Evolutionary conservation across 108 stramenopile genomes (phyloP).

Genomic region (Epipyxis sp.): DNA sequence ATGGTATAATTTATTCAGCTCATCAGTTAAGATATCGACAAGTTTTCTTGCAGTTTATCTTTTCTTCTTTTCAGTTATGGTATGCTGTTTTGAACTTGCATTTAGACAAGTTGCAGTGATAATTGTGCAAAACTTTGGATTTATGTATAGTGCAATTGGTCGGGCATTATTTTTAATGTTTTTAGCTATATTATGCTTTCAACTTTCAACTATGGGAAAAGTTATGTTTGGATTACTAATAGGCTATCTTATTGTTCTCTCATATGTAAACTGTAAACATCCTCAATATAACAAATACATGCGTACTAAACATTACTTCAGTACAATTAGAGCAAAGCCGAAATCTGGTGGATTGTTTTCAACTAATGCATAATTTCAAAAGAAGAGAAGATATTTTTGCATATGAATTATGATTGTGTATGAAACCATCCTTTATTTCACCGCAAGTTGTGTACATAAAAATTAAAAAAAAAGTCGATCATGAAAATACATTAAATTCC

Average conservation of each 20-base stretch:
- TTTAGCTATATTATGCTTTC: background rate
- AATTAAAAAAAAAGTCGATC: background rate
- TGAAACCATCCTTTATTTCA: background rate
- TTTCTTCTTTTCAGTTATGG: background rate
- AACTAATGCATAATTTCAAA: background rate
- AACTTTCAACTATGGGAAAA: conserved; percentile 11
- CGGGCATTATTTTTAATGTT: background rate
- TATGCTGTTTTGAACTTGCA: conserved; percentile 9
- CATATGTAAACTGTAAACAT: background rate
- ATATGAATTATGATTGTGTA: background rate
- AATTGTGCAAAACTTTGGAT: conserved; percentile 16
- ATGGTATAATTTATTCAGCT: background rate
- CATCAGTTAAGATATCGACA: background rate
- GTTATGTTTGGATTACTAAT: background rate
- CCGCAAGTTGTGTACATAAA: background rate
- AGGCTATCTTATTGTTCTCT: background rate
- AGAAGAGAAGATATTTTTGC: background rate
- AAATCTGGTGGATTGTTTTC: background rate
- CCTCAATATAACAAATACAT: background rate
- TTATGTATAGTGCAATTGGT: background rate
- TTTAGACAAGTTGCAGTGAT: background rate
- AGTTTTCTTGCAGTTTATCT: background rate
- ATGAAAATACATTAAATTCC: background rate
- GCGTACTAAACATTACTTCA: background rate
- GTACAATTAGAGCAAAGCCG: background rate